Evolutionary conservation across 306 rosid genomes (phyloP).

Genomic region (Cicer bijugum): DNA sequence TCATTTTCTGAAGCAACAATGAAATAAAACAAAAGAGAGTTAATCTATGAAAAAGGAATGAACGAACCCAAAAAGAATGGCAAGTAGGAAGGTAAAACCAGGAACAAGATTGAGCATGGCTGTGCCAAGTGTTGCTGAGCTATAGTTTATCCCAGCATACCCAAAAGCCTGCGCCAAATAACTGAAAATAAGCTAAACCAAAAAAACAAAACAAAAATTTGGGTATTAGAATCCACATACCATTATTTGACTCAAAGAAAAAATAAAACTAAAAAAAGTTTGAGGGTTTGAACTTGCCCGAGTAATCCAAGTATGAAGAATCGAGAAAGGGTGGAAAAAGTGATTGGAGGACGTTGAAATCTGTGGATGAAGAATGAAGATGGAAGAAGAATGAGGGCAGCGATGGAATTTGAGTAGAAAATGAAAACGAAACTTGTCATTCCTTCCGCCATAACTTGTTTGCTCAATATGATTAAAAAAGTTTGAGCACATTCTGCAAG

Average conservation of each 20-base stretch:
- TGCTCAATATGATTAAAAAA: slow-evolving; percentile 71
- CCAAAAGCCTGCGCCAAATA: slow-evolving; percentile 65
- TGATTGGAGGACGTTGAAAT: slow-evolving; percentile 60
- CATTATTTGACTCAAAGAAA: not conserved
- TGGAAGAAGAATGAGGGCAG: slow-evolving; percentile 73
- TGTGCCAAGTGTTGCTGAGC: slow-evolving; percentile 75
- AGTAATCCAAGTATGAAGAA: slow-evolving; percentile 66
- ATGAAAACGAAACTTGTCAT: slow-evolving; percentile 72
- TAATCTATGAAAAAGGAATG: not conserved
- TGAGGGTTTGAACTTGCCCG: slow-evolving; percentile 53
- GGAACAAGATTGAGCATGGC: slow-evolving; percentile 84
- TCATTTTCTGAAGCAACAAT: no score
- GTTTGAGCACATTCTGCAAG: slow-evolving; percentile 71
- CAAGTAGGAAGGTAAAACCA: slow-evolving; percentile 72
- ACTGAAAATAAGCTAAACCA: slow-evolving; percentile 33
- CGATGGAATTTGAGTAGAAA: slow-evolving; percentile 70
- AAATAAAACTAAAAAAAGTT: no score
- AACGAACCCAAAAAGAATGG: slow-evolving; percentile 61
- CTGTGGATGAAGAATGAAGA: slow-evolving; percentile 60
- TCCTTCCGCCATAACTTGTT: slow-evolving; percentile 66
- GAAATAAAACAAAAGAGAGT: not conserved
- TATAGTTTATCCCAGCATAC: slow-evolving; percentile 73
- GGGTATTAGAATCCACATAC: slow-evolving; percentile 15
- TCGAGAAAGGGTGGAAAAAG: slow-evolving; percentile 52
- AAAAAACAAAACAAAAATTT: not conserved